Evolutionary conservation across 1,284 basidiomycete genomes (phyloP).

Genomic region (Spongiforma sp.): DNA sequence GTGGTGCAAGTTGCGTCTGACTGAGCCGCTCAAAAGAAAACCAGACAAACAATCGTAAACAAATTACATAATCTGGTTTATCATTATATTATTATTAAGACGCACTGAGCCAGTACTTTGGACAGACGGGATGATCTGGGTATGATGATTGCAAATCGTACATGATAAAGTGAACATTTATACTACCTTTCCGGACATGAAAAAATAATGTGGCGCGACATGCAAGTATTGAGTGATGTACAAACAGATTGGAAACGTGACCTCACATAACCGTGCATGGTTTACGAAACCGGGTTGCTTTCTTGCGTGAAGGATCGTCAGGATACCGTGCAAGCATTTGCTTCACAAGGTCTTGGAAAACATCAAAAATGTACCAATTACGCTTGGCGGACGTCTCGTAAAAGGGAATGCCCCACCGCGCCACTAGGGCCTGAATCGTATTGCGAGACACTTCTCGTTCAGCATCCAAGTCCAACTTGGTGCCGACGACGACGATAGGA

Average conservation of each 20-base stretch:
- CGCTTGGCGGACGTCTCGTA: constrained; percentile 87
- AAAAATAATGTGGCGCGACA: constrained; percentile 1
- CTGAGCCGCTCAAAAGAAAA: constrained; percentile 20
- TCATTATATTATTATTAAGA: not conserved
- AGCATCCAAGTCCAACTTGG: constrained; percentile 83
- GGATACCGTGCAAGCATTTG: constrained; percentile 77
- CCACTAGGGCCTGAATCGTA: constrained; percentile 69
- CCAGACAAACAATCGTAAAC: constrained; percentile 23
- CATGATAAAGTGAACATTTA: constrained; percentile 14
- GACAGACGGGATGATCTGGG: constrained; percentile 2
- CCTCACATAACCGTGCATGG: constrained; percentile 66
- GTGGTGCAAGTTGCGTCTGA: constrained; percentile 24
- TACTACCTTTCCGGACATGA: constrained; percentile 9
- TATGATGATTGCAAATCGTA: constrained; percentile 19
- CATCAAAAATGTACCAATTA: constrained; percentile 80
- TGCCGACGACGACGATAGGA: constrained; percentile 89
- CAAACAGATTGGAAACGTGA: constrained; percentile 4
- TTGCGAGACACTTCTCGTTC: constrained; percentile 81
- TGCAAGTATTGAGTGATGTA: constrained; percentile 15
- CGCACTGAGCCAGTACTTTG: not conserved
- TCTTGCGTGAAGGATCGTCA: constrained; percentile 45
- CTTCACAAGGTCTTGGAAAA: constrained; percentile 78
- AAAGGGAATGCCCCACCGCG: constrained; percentile 76
- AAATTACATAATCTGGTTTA: constrained; percentile 19
- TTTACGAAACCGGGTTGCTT: constrained; percentile 41